These are phyloP conservation scores for Neodidymelliopsis sp. DNA, from an alignment of 2,329 filamentous ascomycete species.

Conservation along the genomic window DNA sequence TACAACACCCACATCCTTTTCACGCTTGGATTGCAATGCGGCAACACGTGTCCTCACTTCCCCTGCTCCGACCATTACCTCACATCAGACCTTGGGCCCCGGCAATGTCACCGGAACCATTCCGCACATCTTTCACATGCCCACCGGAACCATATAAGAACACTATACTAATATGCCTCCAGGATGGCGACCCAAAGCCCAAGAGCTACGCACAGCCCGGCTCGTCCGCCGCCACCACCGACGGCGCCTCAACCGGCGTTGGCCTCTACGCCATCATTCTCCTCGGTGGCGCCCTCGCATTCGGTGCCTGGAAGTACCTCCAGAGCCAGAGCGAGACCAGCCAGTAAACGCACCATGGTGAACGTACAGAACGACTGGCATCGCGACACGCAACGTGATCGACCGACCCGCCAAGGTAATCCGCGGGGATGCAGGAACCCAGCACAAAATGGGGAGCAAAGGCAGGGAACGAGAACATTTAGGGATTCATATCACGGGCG, in stretches of 20 bases:
- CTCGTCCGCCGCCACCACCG: slow-evolving; percentile 56
- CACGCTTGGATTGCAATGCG: background rate
- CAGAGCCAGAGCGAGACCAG: slow-evolving; percentile 58
- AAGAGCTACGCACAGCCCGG: slow-evolving; percentile 63
- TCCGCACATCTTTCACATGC: slow-evolving; percentile 18
- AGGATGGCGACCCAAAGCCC: slow-evolving; percentile 79
- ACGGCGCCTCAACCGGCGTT: slow-evolving; percentile 69
- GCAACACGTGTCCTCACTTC: background rate
- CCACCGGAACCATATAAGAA: background rate
- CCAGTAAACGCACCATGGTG: slow-evolving; percentile 5
- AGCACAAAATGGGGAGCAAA: too few species aligned
- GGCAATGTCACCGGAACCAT: slow-evolving; percentile 26
- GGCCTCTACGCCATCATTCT: slow-evolving; percentile 83
- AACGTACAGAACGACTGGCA: background rate
- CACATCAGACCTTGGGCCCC: background rate
- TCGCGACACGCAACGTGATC: too few species aligned
- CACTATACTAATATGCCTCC: slow-evolving; percentile 1
- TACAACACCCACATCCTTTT: background rate
- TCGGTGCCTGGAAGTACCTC: slow-evolving; percentile 85
- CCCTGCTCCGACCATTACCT: background rate
- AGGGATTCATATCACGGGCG: too few species aligned
- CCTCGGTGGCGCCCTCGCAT: slow-evolving; percentile 78
- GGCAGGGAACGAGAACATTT: too few species aligned
- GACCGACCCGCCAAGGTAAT: too few species aligned
- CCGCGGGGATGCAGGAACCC: too few species aligned